Conservation (phyloP, 345 rosid species). For the Microcos paniculata region DNA sequence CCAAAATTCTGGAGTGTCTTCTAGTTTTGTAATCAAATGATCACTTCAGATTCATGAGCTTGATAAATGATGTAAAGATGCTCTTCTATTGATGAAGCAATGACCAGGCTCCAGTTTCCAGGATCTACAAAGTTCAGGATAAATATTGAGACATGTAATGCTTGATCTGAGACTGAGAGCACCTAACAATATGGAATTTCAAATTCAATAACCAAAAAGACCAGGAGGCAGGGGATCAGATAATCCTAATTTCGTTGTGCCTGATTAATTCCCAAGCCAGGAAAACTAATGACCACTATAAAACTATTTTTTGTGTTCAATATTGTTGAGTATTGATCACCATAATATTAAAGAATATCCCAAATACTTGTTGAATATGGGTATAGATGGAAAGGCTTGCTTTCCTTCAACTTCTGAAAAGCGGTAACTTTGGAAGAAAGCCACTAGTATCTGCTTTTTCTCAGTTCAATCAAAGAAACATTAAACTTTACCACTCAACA, state of each 20-base stretch:
- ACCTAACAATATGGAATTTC: background rate
- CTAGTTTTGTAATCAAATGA: background rate
- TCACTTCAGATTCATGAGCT: background rate
- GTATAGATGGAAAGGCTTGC: background rate
- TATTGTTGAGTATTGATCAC: no score
- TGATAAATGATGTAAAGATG: background rate
- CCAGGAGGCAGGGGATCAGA: background rate
- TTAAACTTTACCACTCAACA: background rate
- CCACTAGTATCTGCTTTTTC: background rate
- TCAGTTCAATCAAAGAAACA: background rate
- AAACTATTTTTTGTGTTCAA: background rate
- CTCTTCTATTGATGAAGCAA: background rate
- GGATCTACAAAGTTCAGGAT: slow-evolving; percentile 12
- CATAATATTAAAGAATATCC: background rate
- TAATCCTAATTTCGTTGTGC: background rate
- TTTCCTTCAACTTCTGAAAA: background rate
- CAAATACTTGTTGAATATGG: background rate
- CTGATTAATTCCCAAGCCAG: background rate
- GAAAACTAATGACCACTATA: background rate
- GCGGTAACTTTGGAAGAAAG: background rate
- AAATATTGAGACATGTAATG: background rate
- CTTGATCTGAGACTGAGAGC: background rate
- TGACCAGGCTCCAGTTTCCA: slow-evolving; percentile 5
- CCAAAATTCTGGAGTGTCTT: background rate
- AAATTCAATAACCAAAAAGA: background rate